These are phyloP conservation scores for Plantago rigida DNA, from an alignment of 305 asterid genomes.

Conservation along the genomic window DNA sequence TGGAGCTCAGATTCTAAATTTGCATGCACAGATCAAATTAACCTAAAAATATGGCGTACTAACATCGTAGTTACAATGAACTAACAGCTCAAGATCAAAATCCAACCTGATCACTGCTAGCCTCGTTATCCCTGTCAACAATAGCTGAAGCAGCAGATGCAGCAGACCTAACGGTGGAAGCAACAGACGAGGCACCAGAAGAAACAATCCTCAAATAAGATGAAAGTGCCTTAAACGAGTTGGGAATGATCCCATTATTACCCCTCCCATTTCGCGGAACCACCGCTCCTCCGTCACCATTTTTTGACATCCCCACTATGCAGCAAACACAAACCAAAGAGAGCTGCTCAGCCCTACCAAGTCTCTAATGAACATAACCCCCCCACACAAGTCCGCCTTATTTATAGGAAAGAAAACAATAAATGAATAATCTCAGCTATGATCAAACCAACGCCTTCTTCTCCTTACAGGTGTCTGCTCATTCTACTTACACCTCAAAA, in stretches of 20 bases:
- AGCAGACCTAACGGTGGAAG: constrained; percentile 74
- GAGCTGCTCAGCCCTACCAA: constrained; percentile 26
- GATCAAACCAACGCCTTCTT: constrained; percentile 20
- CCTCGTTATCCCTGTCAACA: constrained; percentile 64
- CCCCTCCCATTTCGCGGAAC: constrained; percentile 38
- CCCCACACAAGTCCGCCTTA: constrained; percentile 8
- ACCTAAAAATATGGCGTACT: neutral
- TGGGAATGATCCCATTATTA: constrained; percentile 49
- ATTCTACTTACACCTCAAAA: constrained; percentile 38
- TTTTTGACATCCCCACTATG: constrained; percentile 51
- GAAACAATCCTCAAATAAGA: constrained; percentile 67
- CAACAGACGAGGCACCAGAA: constrained; percentile 73
- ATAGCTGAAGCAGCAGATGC: constrained; percentile 80
- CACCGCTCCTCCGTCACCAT: constrained; percentile 39
- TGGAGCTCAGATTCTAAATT: constrained; percentile 1
- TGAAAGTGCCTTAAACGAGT: constrained; percentile 62
- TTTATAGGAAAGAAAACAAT: constrained; percentile 6
- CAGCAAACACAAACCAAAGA: constrained; percentile 19
- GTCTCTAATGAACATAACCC: constrained; percentile 41
- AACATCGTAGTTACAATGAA: neutral
- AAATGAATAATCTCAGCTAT: constrained; percentile 14
- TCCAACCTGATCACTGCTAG: constrained; percentile 57
- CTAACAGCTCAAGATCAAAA: constrained; percentile 8
- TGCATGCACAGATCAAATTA: constrained; percentile 17
- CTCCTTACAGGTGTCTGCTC: constrained; percentile 36